These are phyloP conservation scores for Lavandula angustifolia DNA, from an alignment of 257 asterid species.

Conservation along the genomic window DNA sequence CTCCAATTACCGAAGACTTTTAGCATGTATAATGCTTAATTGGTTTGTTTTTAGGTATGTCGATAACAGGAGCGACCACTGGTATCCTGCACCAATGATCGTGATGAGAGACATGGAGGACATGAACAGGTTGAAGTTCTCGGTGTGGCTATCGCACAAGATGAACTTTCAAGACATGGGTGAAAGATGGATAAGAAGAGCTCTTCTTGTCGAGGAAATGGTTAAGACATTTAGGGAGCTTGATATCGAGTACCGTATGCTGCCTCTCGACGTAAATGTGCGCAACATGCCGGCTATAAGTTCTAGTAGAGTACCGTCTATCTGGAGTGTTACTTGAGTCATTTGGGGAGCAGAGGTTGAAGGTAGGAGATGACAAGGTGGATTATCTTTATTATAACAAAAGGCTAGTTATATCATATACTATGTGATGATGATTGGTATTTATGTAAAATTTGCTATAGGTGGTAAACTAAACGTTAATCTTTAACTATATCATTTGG, in stretches of 20 bases:
- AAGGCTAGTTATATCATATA: too few species aligned
- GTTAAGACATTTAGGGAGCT: constrained; percentile 70
- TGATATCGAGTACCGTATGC: constrained; percentile 76
- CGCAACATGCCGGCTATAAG: constrained; percentile 66
- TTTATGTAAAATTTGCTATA: too few species aligned
- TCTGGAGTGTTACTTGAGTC: constrained; percentile 50
- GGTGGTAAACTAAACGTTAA: too few species aligned
- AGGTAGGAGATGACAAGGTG: too few species aligned
- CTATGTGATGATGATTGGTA: too few species aligned
- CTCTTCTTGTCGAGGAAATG: constrained; percentile 78
- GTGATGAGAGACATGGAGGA: constrained; percentile 91
- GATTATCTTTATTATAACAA: too few species aligned
- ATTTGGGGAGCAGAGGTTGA: not conserved
- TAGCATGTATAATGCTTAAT: too few species aligned
- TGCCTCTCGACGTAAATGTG: constrained; percentile 70
- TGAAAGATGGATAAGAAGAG: constrained; percentile 77
- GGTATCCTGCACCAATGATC: constrained; percentile 73
- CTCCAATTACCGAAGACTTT: too few species aligned
- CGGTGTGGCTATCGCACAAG: constrained; percentile 71
- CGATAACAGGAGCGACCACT: constrained; percentile 65
- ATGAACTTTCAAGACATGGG: constrained; percentile 94
- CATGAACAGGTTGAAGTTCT: constrained; percentile 78
- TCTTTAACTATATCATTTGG: too few species aligned
- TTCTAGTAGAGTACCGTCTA: constrained; percentile 67
- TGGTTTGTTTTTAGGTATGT: constrained; percentile 52